These are phyloP conservation scores for Shiraia sp. DNA, from an alignment of 2,329 filamentous ascomycete species.

Conservation along the genomic window DNA sequence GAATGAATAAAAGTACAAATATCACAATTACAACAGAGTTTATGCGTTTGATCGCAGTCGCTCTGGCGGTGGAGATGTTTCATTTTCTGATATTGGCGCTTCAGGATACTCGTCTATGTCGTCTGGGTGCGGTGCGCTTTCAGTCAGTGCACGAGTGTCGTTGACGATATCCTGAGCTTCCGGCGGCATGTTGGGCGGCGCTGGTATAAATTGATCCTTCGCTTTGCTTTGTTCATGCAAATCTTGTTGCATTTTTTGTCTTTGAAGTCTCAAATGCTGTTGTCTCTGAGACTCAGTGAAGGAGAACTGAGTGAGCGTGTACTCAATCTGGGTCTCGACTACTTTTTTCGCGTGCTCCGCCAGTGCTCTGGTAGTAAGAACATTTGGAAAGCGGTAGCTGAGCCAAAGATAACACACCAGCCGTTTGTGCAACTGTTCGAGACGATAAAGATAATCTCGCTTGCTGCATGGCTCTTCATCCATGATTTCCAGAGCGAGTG, in stretches of 20 bases:
- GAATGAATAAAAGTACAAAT: too few species aligned
- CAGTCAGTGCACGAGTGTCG: slow-evolving; percentile 13
- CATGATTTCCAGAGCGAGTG: slow-evolving; percentile 73
- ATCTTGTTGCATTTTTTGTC: slow-evolving; percentile 10
- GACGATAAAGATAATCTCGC: slow-evolving; percentile 63
- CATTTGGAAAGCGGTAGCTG: slow-evolving; percentile 81
- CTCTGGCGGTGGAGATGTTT: too few species aligned
- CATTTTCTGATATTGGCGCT: too few species aligned
- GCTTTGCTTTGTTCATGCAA: slow-evolving; percentile 1
- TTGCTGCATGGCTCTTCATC: slow-evolving; percentile 57
- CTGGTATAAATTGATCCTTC: slow-evolving; percentile 3
- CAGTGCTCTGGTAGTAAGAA: slow-evolving; percentile 75
- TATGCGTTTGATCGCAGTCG: too few species aligned
- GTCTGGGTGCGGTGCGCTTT: slow-evolving; percentile 5
- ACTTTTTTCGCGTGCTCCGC: slow-evolving; percentile 79
- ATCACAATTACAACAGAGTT: too few species aligned
- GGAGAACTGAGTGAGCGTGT: slow-evolving; percentile 62
- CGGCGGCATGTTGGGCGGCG: slow-evolving; percentile 10
- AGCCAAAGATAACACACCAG: slow-evolving; percentile 92
- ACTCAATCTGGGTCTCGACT: slow-evolving; percentile 75
- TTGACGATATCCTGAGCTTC: slow-evolving; percentile 20
- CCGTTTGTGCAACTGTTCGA: slow-evolving; percentile 80
- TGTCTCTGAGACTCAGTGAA: slow-evolving; percentile 32
- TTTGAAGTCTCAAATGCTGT: slow-evolving; percentile 4
- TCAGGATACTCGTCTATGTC: slow-evolving; percentile 23